A percentile compares a stretch with the other conserved stretches of the same genome.
Evolutionary conservation across 2,329 filamentous ascomycete genomes (phyloP).

Genomic region (Fusarium stilboides): DNA sequence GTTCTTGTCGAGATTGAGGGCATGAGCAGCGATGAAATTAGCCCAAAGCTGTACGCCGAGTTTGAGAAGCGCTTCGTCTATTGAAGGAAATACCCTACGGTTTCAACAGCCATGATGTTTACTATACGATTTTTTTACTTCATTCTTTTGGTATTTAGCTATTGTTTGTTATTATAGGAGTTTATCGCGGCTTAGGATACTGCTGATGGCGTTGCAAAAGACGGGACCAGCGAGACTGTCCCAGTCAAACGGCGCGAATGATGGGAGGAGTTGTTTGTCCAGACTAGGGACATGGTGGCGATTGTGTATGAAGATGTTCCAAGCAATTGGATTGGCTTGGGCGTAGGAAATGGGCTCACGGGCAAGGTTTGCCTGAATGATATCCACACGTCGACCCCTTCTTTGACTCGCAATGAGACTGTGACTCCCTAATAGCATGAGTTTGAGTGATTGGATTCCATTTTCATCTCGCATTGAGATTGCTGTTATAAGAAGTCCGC

Average conservation of each 20-base stretch:
- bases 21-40: slow-evolving; percentile 94
- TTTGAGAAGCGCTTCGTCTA: slow-evolving; percentile 81
- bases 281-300: slow-evolving; percentile 18
- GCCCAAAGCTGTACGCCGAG: slow-evolving; percentile 86
- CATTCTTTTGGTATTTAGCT: slow-evolving; percentile 26
- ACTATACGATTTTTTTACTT: slow-evolving; percentile 29
- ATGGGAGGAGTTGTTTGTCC: slow-evolving; percentile 31
- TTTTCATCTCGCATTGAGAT: slow-evolving; percentile 26
- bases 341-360: slow-evolving; percentile 14
- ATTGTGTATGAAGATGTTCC: slow-evolving; percentile 20
- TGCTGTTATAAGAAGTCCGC: slow-evolving; percentile 16
- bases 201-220: slow-evolving; percentile 43
- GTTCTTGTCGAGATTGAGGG: slow-evolving; percentile 90
- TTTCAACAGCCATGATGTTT: slow-evolving; percentile 26
- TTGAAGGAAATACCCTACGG: slow-evolving; percentile 38
- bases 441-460: slow-evolving; percentile 12
- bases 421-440: slow-evolving; percentile 3
- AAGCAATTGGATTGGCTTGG: slow-evolving; percentile 13
- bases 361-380: slow-evolving; percentile 26
- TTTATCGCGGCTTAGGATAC: slow-evolving; percentile 46
- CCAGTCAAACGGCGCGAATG: slow-evolving; percentile 27
- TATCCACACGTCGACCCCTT: slow-evolving; percentile 37
- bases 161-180: slow-evolving; percentile 34
- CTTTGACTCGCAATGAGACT: slow-evolving; percentile 3
- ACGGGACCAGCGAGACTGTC: slow-evolving; percentile 23